Conservation (phyloP, 129 eudicot species). For the Rutidosis leptorrhynchoides region DNA sequence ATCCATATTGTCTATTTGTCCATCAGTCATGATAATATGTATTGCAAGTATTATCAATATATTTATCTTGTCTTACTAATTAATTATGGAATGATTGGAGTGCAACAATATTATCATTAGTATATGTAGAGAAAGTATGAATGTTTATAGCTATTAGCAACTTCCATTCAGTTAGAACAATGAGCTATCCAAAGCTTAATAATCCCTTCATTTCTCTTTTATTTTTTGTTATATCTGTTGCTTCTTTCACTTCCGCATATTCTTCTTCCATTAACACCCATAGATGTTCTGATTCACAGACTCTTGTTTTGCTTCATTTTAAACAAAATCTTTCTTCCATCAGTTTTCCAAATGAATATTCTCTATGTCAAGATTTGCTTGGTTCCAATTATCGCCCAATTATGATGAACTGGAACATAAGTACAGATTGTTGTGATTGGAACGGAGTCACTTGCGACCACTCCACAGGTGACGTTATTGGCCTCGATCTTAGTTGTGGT, state of each 20-base stretch:
- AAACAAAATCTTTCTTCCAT: neutral
- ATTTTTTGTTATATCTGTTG: neutral
- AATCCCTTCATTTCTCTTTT: neutral
- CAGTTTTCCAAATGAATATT: neutral
- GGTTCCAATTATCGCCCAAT: neutral
- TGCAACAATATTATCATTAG: too few relatives aligned
- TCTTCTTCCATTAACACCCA: neutral
- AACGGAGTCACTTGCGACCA: slow-evolving; percentile 30
- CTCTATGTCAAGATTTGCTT: neutral
- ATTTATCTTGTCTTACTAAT: too few relatives aligned
- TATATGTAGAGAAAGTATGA: neutral
- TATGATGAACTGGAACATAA: slow-evolving; percentile 15
- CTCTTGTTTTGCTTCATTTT: slow-evolving; percentile 13
- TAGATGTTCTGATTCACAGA: neutral
- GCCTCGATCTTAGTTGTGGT: slow-evolving; percentile 23
- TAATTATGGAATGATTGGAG: too few relatives aligned
- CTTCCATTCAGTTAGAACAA: neutral
- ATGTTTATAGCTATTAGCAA: neutral
- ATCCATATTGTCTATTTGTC: too few relatives aligned
- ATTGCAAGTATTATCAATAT: too few relatives aligned
- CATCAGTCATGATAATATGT: too few relatives aligned
- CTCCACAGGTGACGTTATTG: slow-evolving; percentile 16
- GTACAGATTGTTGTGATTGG: slow-evolving; percentile 32
- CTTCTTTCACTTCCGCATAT: neutral
- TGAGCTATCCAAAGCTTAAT: neutral